phyloP scores from a whole-genome alignment of 1,284 basidiomycete genomes.

The Cerioporus squamosus region DNA sequence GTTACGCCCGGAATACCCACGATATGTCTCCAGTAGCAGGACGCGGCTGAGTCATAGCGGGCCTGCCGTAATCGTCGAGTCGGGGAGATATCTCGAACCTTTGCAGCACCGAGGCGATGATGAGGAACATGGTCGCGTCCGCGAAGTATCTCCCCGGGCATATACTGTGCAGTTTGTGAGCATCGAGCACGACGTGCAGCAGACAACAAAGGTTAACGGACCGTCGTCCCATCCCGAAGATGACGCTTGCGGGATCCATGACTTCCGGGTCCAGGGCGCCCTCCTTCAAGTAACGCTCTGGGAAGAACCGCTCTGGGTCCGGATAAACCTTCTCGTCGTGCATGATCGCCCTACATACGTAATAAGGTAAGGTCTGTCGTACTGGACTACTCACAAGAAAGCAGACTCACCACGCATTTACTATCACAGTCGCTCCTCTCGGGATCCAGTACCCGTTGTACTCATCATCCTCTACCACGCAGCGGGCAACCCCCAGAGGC shows the following conservation, averaged over 20 bases:
- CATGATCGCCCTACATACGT: not conserved
- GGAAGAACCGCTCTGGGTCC: conserved; percentile 15
- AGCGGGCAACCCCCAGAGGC: not conserved
- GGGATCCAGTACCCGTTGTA: conserved; percentile 18
- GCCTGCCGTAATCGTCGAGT: not conserved
- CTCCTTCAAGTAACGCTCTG: conserved; percentile 5
- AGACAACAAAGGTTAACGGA: not conserved
- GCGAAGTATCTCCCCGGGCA: conserved; percentile 12
- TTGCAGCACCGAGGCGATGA: conserved; percentile 6
- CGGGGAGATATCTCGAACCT: not conserved
- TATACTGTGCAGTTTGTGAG: not conserved
- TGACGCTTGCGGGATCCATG: conserved; percentile 3
- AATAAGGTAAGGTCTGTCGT: not conserved
- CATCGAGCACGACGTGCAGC: not conserved
- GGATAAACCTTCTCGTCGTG: conserved; percentile 10
- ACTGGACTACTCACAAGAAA: conserved; percentile 38
- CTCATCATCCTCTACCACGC: not conserved
- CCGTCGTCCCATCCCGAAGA: conserved; percentile 26
- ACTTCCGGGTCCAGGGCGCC: not conserved
- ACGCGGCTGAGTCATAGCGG: not conserved
- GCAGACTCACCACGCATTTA: conserved; percentile 16
- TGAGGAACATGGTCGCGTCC: not conserved
- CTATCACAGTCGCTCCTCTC: conserved; percentile 16
- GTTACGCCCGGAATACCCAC: not conserved
- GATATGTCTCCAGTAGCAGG: not conserved